Base-by-base conservation (phyloP, 2,329 filamentous ascomycete species). In the Colletotrichum sp. region DNA sequence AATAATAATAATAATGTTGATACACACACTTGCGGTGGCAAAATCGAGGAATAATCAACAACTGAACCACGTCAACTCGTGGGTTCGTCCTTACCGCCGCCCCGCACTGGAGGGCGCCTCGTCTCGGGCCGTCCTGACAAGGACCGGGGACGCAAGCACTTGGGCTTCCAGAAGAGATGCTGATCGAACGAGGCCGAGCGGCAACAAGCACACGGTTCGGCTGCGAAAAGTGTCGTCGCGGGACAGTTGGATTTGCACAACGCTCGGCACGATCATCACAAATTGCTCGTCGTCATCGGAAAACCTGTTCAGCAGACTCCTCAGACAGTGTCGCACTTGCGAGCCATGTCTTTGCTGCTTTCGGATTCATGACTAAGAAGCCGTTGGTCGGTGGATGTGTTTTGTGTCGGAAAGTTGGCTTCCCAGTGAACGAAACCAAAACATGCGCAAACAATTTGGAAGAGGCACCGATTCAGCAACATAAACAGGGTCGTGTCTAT, bases 121-220 rank as follows among this genome's bases (percentile, higher is more conserved):
- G 58, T 73, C 48, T 75, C 73, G 73, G 73, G 56, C 73, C 73
- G 73, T 28, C 64, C 58, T 64, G 68, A 73, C 73, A 73, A 71
- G 73, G 69, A 73, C 70, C 69, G 24, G 69, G 73, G 58, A 28
- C 30, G 56, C 12, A 64, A 58, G 38, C 43, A 21, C 43, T 52
- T 52, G 43, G 34, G 13, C 61, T 68, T 63, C 63, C 24, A 64
- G 32, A 64, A 58, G 43, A 48, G 36, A 56, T 10, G 43, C 34
- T 18, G 34, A 64, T 73, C 69, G 64, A 63, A 75, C 43, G 63
- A 73, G 43, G 16, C 62, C 62, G 55, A 62, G 55, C 61, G 26
- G 16, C 28, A 63, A 24, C 59, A 30, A 32, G 28, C 26, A 61
- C 12, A 61, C 28, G 56, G 58, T 61, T 32, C 55, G 55, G 52